phyloP scores from a whole-genome alignment of 2,329 filamentous ascomycete genomes.

The Emergomyces orientalis region DNA sequence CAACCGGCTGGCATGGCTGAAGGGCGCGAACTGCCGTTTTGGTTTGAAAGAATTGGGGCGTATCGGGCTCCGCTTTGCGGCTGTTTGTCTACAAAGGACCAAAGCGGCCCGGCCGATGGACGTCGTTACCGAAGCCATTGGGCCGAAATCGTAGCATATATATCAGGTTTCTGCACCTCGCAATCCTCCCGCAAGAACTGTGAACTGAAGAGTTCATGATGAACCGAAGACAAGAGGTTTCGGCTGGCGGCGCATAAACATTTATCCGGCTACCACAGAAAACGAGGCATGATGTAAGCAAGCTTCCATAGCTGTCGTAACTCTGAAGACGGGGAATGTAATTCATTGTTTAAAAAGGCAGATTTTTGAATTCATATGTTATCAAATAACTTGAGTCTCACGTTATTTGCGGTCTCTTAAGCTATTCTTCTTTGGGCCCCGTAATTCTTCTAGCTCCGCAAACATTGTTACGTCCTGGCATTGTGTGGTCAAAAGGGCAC shows the following conservation, averaged over 20 bases:
- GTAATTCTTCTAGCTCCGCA: neutral
- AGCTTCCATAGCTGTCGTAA: neutral
- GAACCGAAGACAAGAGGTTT: neutral
- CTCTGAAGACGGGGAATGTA: neutral
- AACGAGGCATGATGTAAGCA: neutral
- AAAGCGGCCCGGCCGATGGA: slow-evolving; percentile 31
- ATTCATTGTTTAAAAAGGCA: neutral
- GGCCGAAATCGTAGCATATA: slow-evolving; percentile 15
- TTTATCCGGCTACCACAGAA: neutral
- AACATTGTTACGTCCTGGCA: neutral
- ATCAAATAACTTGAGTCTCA: neutral
- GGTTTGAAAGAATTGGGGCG: slow-evolving; percentile 5
- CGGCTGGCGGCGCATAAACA: neutral
- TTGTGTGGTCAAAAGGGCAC: neutral
- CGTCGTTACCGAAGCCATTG: slow-evolving; percentile 34
- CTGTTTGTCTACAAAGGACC: slow-evolving; percentile 25
- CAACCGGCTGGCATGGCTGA: slow-evolving; percentile 1
- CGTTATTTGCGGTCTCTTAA: neutral
- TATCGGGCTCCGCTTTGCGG: slow-evolving; percentile 12
- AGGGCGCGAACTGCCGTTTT: neutral
- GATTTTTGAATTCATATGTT: neutral
- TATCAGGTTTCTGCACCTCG: neutral
- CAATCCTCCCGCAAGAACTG: neutral
- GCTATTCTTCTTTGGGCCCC: neutral
- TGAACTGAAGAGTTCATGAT: neutral